Conservation (phyloP, 495 filamentous ascomycete genomes). For the Evernia prunastri region DNA sequence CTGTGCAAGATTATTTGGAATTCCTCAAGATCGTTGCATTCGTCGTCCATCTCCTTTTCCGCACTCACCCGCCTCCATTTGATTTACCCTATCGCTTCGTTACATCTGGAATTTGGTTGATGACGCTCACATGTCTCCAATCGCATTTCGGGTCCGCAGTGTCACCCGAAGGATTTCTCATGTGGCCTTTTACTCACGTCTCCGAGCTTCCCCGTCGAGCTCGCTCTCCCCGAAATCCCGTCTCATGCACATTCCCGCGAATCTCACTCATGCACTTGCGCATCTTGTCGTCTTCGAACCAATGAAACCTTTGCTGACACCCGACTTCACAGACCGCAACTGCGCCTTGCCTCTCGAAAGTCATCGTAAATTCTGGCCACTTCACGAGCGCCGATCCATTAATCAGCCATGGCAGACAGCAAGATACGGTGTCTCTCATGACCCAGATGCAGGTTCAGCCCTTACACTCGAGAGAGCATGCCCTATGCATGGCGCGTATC, state of each 20-base stretch:
- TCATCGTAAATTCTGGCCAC: constrained; percentile 25
- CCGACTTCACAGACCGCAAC: constrained; percentile 21
- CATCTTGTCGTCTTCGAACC: background rate
- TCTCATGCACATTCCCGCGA: background rate
- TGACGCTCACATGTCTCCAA: background rate
- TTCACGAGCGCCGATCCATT: constrained; percentile 22
- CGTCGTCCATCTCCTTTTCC: background rate
- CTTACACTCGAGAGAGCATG: constrained; percentile 19
- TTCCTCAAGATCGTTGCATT: background rate
- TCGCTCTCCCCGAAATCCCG: background rate
- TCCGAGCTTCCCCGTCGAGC: background rate
- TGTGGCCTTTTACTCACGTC: background rate
- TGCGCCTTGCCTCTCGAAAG: constrained; percentile 23
- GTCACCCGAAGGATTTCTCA: background rate
- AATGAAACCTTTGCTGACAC: constrained; percentile 6
- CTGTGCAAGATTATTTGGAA: background rate
- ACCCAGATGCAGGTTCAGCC: constrained; percentile 24
- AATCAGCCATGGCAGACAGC: constrained; percentile 25
- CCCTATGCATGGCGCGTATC: constrained; percentile 25
- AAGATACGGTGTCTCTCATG: constrained; percentile 28
- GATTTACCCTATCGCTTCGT: background rate
- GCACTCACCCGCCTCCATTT: background rate
- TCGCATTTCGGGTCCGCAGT: background rate
- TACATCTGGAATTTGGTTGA: background rate
- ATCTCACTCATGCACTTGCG: background rate